A percentile compares a stretch with the other conserved stretches of the same genome.
Evolutionary conservation across 108 stramenopile species (phyloP).

Genomic region (Hondaea fermentalgiana): DNA sequence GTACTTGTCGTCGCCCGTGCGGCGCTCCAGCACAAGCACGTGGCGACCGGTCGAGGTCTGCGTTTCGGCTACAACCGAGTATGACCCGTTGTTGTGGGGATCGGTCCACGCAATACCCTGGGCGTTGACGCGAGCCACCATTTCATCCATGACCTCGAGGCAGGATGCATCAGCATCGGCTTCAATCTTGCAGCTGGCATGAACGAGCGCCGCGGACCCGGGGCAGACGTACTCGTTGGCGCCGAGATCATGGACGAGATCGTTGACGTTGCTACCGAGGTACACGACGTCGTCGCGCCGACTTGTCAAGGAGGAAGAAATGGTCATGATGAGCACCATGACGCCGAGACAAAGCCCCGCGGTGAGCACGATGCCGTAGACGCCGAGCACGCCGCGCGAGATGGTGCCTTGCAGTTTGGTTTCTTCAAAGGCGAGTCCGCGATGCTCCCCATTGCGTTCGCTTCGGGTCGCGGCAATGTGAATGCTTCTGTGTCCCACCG

Average conservation of each 20-base stretch:
- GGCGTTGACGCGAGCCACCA: not conserved
- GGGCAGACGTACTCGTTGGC: not conserved
- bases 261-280: not conserved
- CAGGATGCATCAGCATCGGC: not conserved
- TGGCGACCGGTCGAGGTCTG: not conserved
- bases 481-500: no score
- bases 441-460: no score
- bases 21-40: not conserved
- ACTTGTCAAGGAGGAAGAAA: not conserved
- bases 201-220: not conserved
- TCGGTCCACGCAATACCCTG: slow-evolving; percentile 19
- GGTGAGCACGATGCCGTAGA: not conserved
- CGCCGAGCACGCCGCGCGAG: not conserved
- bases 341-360: not conserved
- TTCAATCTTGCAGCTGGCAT: not conserved
- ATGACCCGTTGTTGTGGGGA: slow-evolving; percentile 37
- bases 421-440: no score
- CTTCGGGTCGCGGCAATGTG: no score
- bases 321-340: not conserved
- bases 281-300: not conserved
- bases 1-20: slow-evolving; percentile 33
- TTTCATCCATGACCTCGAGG: slow-evolving; percentile 1
- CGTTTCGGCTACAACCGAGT: not conserved
- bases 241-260: not conserved
- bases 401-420: no score